Percentiles rank a stretch among this genome's conserved stretches.
These are phyloP conservation scores for Pseudozyma sp. DNA, from an alignment of 1,284 basidiomycete species.

Conservation along the genomic window DNA sequence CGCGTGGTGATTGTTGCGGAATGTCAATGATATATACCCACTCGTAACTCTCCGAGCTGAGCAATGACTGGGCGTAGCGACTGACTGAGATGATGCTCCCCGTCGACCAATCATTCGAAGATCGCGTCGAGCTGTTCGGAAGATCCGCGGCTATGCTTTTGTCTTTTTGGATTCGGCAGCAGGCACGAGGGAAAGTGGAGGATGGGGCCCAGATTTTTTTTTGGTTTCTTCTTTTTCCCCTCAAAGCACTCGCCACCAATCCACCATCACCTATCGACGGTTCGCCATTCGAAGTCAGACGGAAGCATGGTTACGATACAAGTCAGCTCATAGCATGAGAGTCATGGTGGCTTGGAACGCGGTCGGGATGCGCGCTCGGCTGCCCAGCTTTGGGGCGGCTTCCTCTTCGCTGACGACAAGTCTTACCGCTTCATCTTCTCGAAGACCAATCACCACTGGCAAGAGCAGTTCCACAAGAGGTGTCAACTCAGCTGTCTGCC, in stretches of 20 bases:
- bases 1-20: background rate
- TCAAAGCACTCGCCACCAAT: background rate
- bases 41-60: too few species aligned
- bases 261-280: background rate
- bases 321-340: background rate
- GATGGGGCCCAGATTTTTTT: background rate
- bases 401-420: slow-evolving; percentile 1
- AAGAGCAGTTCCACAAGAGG: background rate
- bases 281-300: background rate
- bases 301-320: background rate
- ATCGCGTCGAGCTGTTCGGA: background rate
- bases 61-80: too few species aligned
- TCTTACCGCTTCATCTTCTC: background rate
- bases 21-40: too few species aligned
- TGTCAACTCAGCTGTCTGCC: too few species aligned
- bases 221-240: background rate
- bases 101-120: background rate
- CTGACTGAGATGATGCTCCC: too few species aligned
- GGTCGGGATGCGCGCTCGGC: background rate
- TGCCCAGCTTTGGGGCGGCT: background rate
- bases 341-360: background rate
- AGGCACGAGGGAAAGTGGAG: slow-evolving; percentile 3
- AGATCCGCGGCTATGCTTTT: slow-evolving; percentile 10
- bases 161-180: background rate
- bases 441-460: too few species aligned